phyloP scores from a whole-genome alignment of 495 filamentous ascomycete genomes.

The Neurospora hispaniola region DNA sequence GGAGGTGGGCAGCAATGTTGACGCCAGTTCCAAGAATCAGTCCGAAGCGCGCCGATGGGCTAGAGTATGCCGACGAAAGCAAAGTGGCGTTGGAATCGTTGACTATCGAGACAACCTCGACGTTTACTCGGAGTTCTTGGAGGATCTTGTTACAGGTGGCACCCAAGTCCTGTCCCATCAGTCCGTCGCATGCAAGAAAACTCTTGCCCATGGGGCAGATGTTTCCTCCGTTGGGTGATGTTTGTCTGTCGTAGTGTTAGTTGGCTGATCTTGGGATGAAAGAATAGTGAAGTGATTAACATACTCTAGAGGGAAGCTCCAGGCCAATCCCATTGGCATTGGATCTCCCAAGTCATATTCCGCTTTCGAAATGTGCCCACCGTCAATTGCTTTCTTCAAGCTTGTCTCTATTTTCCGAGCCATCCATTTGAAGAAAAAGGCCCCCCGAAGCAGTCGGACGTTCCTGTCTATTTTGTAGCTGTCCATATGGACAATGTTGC shows the following conservation, averaged over 20 bases:
- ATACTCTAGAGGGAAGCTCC: constrained; percentile 83
- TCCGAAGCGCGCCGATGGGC: constrained; percentile 50
- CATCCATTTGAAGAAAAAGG: constrained; percentile 70
- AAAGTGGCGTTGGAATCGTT: constrained; percentile 78
- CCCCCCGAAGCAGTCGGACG: constrained; percentile 35
- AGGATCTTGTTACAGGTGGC: constrained; percentile 42
- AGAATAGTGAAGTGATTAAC: constrained; percentile 12
- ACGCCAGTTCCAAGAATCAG: constrained; percentile 48
- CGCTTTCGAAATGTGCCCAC: constrained; percentile 13
- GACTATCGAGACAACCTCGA: constrained; percentile 68
- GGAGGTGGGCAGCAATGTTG: constrained; percentile 44
- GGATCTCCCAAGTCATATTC: constrained; percentile 7
- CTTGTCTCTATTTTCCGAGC: constrained; percentile 58
- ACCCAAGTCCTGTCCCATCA: constrained; percentile 41
- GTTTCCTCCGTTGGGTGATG: constrained; percentile 60
- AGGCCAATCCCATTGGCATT: constrained; percentile 60
- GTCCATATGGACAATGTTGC: constrained; percentile 33
- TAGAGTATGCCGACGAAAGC: constrained; percentile 64
- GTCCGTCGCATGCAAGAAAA: constrained; percentile 45
- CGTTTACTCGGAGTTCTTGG: constrained; percentile 30
- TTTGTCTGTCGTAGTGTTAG: constrained; percentile 48
- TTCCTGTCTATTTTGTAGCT: constrained; percentile 40
- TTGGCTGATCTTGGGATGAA: background rate
- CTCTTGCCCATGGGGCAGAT: constrained; percentile 81
- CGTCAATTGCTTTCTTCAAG: constrained; percentile 26